A percentile compares a stretch with the other conserved stretches of the same genome.
Evolutionary conservation across 108 stramenopile genomes (phyloP).

Genomic region (Skeletonema costatum): DNA sequence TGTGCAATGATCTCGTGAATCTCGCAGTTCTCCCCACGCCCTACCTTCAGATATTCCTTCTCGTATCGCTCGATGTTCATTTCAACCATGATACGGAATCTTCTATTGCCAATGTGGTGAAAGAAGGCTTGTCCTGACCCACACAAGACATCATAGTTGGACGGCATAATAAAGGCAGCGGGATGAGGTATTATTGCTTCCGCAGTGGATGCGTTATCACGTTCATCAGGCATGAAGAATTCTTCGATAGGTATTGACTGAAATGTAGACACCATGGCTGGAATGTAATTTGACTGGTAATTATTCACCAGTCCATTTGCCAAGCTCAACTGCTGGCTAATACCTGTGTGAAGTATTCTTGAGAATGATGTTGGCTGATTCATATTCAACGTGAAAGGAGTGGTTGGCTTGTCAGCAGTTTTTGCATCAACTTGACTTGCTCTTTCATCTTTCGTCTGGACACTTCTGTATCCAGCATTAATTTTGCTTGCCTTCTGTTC

Average conservation of each 20-base stretch:
- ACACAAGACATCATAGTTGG: conserved; percentile 40
- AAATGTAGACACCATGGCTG: conserved; percentile 11
- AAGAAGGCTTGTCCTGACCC: conserved; percentile 27
- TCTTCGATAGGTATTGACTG: conserved; percentile 10
- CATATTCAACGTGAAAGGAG: neutral
- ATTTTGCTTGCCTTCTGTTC: too few species aligned
- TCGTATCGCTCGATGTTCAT: conserved; percentile 30
- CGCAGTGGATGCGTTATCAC: neutral
- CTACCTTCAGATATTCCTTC: neutral
- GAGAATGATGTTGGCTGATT: neutral
- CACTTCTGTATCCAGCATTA: neutral
- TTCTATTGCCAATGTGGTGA: conserved; percentile 42
- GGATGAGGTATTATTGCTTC: neutral
- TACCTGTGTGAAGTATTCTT: neutral
- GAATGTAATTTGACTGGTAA: neutral
- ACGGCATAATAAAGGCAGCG: conserved; percentile 18
- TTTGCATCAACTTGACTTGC: neutral
- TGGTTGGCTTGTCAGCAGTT: too few species aligned
- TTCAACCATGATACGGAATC: conserved; percentile 42
- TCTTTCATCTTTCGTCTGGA: neutral
- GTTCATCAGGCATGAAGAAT: conserved; percentile 24
- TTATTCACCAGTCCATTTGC: neutral
- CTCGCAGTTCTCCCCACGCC: neutral
- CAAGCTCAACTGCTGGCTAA: neutral
- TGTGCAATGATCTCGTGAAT: conserved; percentile 25